Conservation (phyloP, 495 filamentous ascomycete genomes). For the Lentithecium fluviatile region DNA sequence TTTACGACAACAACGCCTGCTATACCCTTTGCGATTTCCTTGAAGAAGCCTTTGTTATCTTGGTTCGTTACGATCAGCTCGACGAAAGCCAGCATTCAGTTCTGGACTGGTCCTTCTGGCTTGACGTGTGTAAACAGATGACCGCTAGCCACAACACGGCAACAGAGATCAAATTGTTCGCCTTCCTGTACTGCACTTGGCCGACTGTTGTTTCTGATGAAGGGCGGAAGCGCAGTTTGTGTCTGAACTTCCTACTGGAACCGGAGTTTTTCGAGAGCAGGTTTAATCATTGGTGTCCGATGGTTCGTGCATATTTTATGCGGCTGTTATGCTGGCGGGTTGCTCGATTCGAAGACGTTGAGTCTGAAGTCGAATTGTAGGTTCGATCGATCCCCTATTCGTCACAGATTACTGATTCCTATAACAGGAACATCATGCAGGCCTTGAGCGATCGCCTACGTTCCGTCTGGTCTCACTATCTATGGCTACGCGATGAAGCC, state of each 20-base stretch:
- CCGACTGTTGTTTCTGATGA: conserved; percentile 66
- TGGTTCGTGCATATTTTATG: conserved; percentile 96
- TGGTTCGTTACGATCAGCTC: conserved; percentile 57
- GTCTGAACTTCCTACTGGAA: conserved; percentile 76
- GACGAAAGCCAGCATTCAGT: conserved; percentile 44
- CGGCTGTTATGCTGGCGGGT: conserved; percentile 90
- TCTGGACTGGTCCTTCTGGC: conserved; percentile 87
- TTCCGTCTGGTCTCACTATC: conserved; percentile 74
- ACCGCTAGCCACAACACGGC: conserved; percentile 87
- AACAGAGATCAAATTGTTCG: conserved; percentile 85
- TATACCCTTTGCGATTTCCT: conserved; percentile 91
- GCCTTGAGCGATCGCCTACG: conserved; percentile 67
- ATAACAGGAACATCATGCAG: conserved; percentile 61
- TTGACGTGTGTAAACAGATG: conserved; percentile 79
- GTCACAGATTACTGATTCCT: conserved; percentile 2
- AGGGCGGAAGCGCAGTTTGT: conserved; percentile 67
- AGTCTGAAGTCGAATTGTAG: conserved; percentile 68
- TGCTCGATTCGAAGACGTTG: conserved; percentile 70
- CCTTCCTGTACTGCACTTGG: conserved; percentile 84
- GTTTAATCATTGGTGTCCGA: conserved; percentile 97
- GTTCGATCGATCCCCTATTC: conserved; percentile 37
- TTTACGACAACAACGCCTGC: conserved; percentile 85
- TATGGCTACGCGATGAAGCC: conserved; percentile 66
- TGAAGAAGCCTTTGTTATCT: conserved; percentile 69
- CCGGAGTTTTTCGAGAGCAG: conserved; percentile 75